A percentile compares a stretch with the other conserved stretches of the same genome.
These are phyloP conservation scores for Sabuloglossum arenarium DNA, from an alignment of 495 filamentous ascomycete species.

Conservation along the genomic window DNA sequence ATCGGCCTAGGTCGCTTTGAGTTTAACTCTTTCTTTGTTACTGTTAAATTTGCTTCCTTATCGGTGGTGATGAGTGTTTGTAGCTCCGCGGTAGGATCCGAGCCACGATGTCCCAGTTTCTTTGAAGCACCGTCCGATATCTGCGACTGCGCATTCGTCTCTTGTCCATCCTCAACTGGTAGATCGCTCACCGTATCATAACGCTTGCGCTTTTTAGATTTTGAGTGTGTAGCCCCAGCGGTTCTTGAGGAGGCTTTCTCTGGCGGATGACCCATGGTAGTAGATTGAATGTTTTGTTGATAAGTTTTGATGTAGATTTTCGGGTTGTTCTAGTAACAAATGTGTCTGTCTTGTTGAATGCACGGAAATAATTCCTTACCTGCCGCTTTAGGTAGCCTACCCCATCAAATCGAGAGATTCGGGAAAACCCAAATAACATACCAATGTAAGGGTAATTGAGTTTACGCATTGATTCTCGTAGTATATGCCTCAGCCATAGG, in stretches of 20 bases:
- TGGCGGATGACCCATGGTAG: neutral
- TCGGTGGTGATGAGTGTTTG: neutral
- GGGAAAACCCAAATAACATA: no score
- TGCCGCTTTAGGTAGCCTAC: no score
- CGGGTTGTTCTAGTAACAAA: no score
- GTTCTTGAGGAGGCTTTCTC: neutral
- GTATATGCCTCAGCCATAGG: no score
- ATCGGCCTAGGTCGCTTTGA: neutral
- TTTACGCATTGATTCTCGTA: no score
- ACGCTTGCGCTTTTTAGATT: neutral
- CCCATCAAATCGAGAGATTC: no score
- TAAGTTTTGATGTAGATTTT: no score
- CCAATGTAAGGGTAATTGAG: no score
- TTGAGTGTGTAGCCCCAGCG: neutral
- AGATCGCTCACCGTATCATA: neutral
- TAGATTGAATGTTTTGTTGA: neutral
- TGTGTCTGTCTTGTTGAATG: no score
- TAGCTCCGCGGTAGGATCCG: neutral
- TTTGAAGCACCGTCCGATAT: neutral
- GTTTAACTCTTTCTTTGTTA: neutral
- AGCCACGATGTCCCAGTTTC: neutral
- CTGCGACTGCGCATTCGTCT: neutral
- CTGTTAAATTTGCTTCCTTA: neutral
- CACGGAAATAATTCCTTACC: no score
- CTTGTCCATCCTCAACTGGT: neutral